Percentiles rank a stretch among this genome's conserved stretches.
Evolutionary conservation across 305 asterid genomes (phyloP).

Genomic region (Andrographis paniculata): DNA sequence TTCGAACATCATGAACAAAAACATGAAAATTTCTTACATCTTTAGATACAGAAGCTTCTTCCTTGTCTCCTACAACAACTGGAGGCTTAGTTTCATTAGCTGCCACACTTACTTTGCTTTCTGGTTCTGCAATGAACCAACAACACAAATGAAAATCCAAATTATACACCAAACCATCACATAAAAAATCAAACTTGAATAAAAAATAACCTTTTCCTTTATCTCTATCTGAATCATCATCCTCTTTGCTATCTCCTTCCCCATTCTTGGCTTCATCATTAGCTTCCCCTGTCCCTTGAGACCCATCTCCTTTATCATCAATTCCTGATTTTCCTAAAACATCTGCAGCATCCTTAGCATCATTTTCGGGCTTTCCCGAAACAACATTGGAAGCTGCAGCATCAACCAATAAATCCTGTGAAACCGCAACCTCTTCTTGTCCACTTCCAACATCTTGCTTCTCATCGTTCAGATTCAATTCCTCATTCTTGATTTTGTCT

Average conservation of each 20-base stretch:
- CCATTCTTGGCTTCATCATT: too few relatives aligned
- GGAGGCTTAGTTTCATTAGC: slow-evolving; percentile 27
- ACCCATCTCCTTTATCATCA: too few relatives aligned
- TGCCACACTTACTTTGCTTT: slow-evolving; percentile 16
- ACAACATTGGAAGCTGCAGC: slow-evolving; percentile 5
- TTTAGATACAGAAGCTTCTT: slow-evolving; percentile 20
- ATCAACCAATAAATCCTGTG: slow-evolving; percentile 10
- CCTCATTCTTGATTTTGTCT: slow-evolving; percentile 18
- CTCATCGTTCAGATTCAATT: slow-evolving; percentile 17
- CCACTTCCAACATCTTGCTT: background rate
- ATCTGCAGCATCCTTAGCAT: slow-evolving; percentile 18
- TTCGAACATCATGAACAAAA: too few relatives aligned
- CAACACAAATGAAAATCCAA: background rate
- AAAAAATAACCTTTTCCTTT: slow-evolving; percentile 31
- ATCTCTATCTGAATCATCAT: slow-evolving; percentile 17
- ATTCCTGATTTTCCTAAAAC: too few relatives aligned
- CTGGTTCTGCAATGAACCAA: slow-evolving; percentile 25
- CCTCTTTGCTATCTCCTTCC: slow-evolving; percentile 17
- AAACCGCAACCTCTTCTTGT: slow-evolving; percentile 7
- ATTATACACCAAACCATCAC: background rate
- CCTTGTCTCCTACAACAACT: slow-evolving; percentile 20
- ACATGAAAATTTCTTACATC: slow-evolving; percentile 14
- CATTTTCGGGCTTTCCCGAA: slow-evolving; percentile 7
- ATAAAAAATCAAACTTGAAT: background rate
- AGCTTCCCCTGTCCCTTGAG: too few relatives aligned